Evolutionary conservation across 2,329 filamentous ascomycete genomes (phyloP).

Genomic region (Botrytis deweyae): DNA sequence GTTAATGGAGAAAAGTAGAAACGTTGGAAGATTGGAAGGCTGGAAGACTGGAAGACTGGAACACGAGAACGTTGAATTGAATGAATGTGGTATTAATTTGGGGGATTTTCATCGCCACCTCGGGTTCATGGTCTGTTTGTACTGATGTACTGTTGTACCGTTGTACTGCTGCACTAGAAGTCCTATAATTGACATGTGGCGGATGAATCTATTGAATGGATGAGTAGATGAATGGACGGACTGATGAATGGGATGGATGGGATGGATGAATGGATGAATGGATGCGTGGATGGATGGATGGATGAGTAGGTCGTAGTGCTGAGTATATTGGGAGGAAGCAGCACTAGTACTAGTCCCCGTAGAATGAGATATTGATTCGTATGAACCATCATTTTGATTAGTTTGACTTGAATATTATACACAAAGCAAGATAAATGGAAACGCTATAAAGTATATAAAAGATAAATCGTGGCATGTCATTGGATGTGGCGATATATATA

Average conservation of each 20-base stretch:
- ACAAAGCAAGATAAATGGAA: background rate
- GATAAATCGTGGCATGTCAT: background rate
- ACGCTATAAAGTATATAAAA: background rate
- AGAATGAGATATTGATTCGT: conserved; percentile 1
- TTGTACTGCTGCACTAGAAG: background rate
- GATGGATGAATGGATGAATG: background rate
- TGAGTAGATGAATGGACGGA: background rate
- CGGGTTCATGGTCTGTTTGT: background rate
- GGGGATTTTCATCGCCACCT: background rate
- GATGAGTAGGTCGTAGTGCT: background rate
- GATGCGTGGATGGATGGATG: background rate
- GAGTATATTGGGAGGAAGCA: background rate
- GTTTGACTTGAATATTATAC: background rate
- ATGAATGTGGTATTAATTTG: background rate
- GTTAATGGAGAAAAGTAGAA: background rate
- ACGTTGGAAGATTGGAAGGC: too few relatives aligned
- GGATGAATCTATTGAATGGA: conserved; percentile 10
- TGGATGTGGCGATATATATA: background rate
- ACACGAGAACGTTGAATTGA: background rate
- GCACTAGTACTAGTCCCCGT: background rate
- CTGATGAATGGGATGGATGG: too few relatives aligned
- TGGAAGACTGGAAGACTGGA: too few relatives aligned
- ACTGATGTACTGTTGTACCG: background rate
- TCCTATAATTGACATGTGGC: background rate
- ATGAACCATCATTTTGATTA: background rate